These are phyloP conservation scores for Pulicaria dysenterica DNA, from an alignment of 129 eudicot species.

Conservation along the genomic window DNA sequence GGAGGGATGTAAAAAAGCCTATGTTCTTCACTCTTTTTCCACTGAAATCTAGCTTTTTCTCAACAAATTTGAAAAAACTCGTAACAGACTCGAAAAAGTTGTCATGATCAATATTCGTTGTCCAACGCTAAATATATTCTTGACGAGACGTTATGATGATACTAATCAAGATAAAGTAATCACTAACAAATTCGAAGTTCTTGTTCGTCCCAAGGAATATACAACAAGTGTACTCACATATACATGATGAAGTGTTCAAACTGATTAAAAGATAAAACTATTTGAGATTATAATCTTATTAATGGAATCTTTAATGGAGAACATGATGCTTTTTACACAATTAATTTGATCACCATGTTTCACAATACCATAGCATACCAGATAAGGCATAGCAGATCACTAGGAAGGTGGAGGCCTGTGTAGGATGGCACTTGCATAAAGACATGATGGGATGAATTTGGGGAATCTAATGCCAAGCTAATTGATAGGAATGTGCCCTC, in stretches of 20 bases:
- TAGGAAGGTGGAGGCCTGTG: slow-evolving; percentile 37
- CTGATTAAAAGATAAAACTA: neutral
- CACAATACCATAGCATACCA: slow-evolving; percentile 15
- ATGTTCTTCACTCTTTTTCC: neutral
- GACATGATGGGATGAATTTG: slow-evolving; percentile 30
- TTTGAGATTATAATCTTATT: slow-evolving; percentile 18
- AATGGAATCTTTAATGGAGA: neutral
- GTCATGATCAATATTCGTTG: neutral
- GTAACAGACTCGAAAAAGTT: neutral
- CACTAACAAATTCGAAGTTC: neutral
- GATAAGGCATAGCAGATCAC: slow-evolving; percentile 32
- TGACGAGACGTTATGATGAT: neutral
- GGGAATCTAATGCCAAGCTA: slow-evolving; percentile 31
- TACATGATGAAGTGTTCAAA: no score
- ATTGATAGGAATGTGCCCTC: slow-evolving; percentile 23
- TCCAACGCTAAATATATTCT: neutral
- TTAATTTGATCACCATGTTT: slow-evolving; percentile 11
- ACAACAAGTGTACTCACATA: neutral
- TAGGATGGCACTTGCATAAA: slow-evolving; percentile 38
- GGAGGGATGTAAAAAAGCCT: neutral
- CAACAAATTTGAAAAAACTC: neutral
- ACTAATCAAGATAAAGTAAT: neutral
- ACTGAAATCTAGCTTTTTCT: neutral
- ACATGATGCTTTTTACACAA: slow-evolving; percentile 20
- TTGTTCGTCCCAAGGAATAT: neutral